These are phyloP conservation scores for Capsicum baccatum DNA, from an alignment of 257 asterid species.

Conservation along the genomic window DNA sequence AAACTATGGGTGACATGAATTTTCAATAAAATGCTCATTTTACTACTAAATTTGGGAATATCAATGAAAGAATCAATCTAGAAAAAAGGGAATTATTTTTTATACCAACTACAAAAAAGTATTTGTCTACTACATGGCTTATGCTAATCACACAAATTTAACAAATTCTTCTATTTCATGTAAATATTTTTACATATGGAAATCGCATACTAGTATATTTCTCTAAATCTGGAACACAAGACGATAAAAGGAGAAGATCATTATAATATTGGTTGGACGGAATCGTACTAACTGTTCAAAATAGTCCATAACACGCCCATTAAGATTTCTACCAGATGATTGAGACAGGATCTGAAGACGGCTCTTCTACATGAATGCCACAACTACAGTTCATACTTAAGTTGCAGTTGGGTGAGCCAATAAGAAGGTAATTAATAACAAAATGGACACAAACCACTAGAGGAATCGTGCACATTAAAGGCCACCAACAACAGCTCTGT, in stretches of 20 bases:
- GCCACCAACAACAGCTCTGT: constrained; percentile 64
- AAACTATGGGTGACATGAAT: too few relatives aligned
- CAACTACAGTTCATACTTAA: constrained; percentile 25
- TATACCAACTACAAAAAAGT: background rate
- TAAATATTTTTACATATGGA: background rate
- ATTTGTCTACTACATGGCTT: constrained; percentile 14
- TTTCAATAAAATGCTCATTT: too few relatives aligned
- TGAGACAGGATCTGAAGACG: background rate
- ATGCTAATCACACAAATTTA: background rate
- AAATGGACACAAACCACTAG: constrained; percentile 56
- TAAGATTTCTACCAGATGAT: background rate
- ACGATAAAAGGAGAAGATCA: background rate
- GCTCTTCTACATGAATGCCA: background rate
- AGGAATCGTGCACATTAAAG: constrained; percentile 71
- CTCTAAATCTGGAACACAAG: background rate
- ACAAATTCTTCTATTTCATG: background rate
- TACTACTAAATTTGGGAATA: background rate
- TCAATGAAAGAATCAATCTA: background rate
- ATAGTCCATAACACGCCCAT: background rate
- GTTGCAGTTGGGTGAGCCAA: background rate
- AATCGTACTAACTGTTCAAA: background rate
- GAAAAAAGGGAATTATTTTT: background rate
- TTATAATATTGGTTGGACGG: background rate
- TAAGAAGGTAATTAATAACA: background rate
- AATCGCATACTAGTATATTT: background rate